Evolutionary conservation across 495 filamentous ascomycete species (phyloP).

Genomic region (Parmelia sp.): DNA sequence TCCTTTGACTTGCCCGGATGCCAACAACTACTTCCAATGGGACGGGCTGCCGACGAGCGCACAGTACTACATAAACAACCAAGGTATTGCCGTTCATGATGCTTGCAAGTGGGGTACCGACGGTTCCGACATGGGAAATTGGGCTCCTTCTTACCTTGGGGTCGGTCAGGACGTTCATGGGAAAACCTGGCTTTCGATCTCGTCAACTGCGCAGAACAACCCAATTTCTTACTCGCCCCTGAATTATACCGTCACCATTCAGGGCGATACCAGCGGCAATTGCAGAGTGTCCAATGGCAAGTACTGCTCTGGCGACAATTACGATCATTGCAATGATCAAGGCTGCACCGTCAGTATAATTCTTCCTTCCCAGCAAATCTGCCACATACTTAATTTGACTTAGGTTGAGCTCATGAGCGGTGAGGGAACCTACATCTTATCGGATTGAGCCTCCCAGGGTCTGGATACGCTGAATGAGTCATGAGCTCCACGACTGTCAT

Average conservation of each 20-base stretch:
- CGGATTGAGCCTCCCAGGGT: conserved; percentile 3
- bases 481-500: background rate
- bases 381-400: conserved; percentile 17
- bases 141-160: conserved; percentile 82
- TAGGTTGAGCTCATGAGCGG: conserved; percentile 45
- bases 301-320: conserved; percentile 45
- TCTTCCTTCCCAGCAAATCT: background rate
- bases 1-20: conserved; percentile 67
- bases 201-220: conserved; percentile 59
- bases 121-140: conserved; percentile 65
- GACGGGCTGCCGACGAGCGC: conserved; percentile 68
- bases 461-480: background rate
- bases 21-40: conserved; percentile 68
- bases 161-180: conserved; percentile 59
- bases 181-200: conserved; percentile 74
- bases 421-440: conserved; percentile 42
- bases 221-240: conserved; percentile 55
- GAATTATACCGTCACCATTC: conserved; percentile 68
- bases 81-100: conserved; percentile 56
- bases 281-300: conserved; percentile 68
- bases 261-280: conserved; percentile 54
- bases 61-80: conserved; percentile 95
- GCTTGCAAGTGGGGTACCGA: conserved; percentile 77
- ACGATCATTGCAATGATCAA: conserved; percentile 33
- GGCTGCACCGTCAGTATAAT: conserved; percentile 66